These are phyloP conservation scores for Crotalaria pallida DNA, from an alignment of 306 rosid species.

Conservation along the genomic window DNA sequence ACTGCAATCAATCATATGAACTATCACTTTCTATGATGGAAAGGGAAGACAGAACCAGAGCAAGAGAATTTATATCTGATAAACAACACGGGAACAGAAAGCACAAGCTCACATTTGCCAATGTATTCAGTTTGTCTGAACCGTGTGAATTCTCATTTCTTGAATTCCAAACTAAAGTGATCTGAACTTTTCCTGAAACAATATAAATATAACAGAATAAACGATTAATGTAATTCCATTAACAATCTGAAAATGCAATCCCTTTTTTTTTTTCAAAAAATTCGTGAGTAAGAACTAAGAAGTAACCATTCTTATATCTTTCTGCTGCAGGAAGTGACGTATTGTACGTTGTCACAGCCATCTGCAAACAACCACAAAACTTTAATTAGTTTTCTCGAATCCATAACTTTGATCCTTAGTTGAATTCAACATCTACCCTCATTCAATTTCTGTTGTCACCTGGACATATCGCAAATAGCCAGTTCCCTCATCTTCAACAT, in stretches of 20 bases:
- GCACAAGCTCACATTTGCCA: slow-evolving; percentile 63
- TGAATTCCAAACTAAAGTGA: slow-evolving; percentile 92
- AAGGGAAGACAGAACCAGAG: not conserved
- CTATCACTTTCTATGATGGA: not conserved
- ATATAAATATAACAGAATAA: slow-evolving; percentile 16
- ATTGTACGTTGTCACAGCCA: slow-evolving; percentile 91
- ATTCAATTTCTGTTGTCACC: slow-evolving; percentile 25
- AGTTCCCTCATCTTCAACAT: slow-evolving; percentile 78
- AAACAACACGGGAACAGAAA: not conserved
- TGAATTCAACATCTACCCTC: slow-evolving; percentile 7
- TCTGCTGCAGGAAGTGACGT: slow-evolving; percentile 75
- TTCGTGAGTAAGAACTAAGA: slow-evolving; percentile 22
- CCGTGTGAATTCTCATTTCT: slow-evolving; percentile 62
- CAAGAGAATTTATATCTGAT: not conserved
- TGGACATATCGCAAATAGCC: slow-evolving; percentile 89
- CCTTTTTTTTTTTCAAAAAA: not conserved
- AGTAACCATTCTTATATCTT: slow-evolving; percentile 74
- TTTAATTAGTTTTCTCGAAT: not conserved
- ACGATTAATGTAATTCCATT: not conserved
- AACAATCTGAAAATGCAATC: not conserved
- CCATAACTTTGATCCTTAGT: not conserved
- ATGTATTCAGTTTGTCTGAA: slow-evolving; percentile 61
- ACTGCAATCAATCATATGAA: slow-evolving; percentile 43
- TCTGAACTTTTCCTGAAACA: slow-evolving; percentile 86
- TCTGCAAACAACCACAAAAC: slow-evolving; percentile 43